Conservation (phyloP, 257 asterid species). For the Nicotiana paniculata region DNA sequence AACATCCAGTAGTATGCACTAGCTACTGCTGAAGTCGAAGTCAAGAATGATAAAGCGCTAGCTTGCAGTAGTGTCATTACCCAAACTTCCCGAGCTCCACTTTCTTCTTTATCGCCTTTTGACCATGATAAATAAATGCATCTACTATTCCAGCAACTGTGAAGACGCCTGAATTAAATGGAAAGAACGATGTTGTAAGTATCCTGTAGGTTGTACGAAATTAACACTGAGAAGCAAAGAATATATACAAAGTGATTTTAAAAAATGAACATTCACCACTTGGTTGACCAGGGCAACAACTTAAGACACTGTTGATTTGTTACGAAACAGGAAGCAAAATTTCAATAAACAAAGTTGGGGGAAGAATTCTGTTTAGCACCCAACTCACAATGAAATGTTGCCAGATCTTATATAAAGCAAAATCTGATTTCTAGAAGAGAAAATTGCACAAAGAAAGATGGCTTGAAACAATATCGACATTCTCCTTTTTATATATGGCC, state of each 20-base stretch:
- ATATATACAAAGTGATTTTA: neutral
- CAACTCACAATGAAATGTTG: neutral
- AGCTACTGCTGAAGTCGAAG: neutral
- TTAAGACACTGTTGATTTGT: neutral
- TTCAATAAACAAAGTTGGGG: neutral
- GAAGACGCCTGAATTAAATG: slow-evolving; percentile 52
- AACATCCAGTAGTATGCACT: neutral
- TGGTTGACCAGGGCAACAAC: neutral
- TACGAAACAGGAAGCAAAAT: neutral
- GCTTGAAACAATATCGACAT: neutral
- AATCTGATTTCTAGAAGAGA: neutral
- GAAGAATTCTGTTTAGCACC: neutral
- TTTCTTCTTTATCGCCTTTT: slow-evolving; percentile 81
- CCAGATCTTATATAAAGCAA: neutral
- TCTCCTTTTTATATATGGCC: neutral
- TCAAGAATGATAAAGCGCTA: neutral
- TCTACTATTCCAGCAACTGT: slow-evolving; percentile 94
- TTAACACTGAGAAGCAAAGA: neutral
- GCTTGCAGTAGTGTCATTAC: neutral
- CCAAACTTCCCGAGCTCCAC: slow-evolving; percentile 61
- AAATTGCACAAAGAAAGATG: neutral
- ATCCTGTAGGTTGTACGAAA: neutral
- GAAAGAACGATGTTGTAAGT: neutral
- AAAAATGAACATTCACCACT: neutral
- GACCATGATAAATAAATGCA: slow-evolving; percentile 77